Percentiles rank a stretch among this genome's conserved stretches.
Evolutionary conservation across 2,329 filamentous ascomycete species (phyloP).

Genomic region (Fusarium cyanostomum): DNA sequence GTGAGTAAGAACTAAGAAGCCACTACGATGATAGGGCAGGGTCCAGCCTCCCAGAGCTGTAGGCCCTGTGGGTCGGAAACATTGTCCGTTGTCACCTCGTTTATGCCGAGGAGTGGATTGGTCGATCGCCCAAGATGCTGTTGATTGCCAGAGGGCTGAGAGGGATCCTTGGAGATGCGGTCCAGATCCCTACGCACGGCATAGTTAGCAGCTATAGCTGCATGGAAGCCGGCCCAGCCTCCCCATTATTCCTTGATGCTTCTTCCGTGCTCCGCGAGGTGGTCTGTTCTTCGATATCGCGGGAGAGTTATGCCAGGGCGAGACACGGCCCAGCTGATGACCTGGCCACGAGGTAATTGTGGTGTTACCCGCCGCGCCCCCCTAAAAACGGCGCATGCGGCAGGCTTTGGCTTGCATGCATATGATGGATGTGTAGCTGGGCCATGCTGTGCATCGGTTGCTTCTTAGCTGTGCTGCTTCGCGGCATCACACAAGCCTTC

Average conservation of each 20-base stretch:
- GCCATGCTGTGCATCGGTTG: slow-evolving; percentile 9
- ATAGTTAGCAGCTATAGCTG: neutral
- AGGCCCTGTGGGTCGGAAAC: neutral
- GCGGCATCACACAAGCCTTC: neutral
- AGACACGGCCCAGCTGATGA: slow-evolving; percentile 10
- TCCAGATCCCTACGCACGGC: slow-evolving; percentile 9
- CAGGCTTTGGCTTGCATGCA: slow-evolving; percentile 24
- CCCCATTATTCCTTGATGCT: slow-evolving; percentile 8
- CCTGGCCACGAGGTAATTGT: slow-evolving; percentile 26
- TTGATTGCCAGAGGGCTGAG: slow-evolving; percentile 4
- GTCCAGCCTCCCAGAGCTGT: neutral
- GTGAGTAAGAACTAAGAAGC: neutral
- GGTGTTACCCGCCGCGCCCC: neutral
- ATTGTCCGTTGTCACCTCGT: slow-evolving; percentile 30
- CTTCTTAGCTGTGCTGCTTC: neutral
- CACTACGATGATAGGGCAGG: slow-evolving; percentile 4
- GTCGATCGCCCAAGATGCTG: slow-evolving; percentile 18
- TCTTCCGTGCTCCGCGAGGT: slow-evolving; percentile 3
- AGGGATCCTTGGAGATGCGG: slow-evolving; percentile 1
- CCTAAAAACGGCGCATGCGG: slow-evolving; percentile 4
- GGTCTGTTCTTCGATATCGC: neutral
- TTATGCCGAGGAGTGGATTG: slow-evolving; percentile 35
- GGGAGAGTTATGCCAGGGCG: slow-evolving; percentile 21
- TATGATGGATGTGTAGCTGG: slow-evolving; percentile 1
- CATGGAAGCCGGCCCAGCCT: slow-evolving; percentile 9